Evolutionary conservation across 768 basidiomycete genomes (phyloP), one percentile per base, ranked within the genome.

Genomic region (Auricularia sp.): DNA sequence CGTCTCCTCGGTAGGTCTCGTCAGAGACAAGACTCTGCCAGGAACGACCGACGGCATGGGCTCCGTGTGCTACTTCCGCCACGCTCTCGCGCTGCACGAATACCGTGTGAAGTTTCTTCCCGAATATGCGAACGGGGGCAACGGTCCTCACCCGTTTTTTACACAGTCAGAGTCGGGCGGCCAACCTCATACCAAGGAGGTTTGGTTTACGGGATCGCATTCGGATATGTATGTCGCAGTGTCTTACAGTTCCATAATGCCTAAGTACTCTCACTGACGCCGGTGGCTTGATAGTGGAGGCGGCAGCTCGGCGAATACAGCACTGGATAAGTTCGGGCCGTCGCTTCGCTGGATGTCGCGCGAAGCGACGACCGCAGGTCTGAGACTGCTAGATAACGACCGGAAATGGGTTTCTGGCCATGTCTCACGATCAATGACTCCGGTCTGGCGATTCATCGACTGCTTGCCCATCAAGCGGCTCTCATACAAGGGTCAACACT

Each of bases 11-110:
- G 73, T 82, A 47, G 79, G 81, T 3, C 11, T 80, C 2, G 45
- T 73, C 2, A 69, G 79, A 51, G 68, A 64, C 13, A 72, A 66
- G 13, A 71, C 66, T 24, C 65, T 79, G 4, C 78, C 80, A 3
- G 67, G 64, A 24, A 77, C 77, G 6, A 72, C 47, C 1, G 47
- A 71, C 14, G 65, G 65, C 7, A 69, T 70, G 1, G 67, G 74
- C 36, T 75, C 78, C 61, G 71, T 81, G 6, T 78, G 77, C 51
- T 74, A 72, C 56, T 81, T 82, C 63, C 76, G 80, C 5, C 81
- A 82, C 68, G 81, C 79, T 0, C 71, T 82, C 4, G 81, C 81
- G 0, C 70, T 82, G 29, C 81, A 82, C 64, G 81, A 82, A 56
- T 71, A 76, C 33, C 75, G 81, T 6, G 79, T 81, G 47, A 82